Evolutionary conservation across 2,329 filamentous ascomycete genomes (phyloP).

Genomic region (Scedosporium dehoogii): DNA sequence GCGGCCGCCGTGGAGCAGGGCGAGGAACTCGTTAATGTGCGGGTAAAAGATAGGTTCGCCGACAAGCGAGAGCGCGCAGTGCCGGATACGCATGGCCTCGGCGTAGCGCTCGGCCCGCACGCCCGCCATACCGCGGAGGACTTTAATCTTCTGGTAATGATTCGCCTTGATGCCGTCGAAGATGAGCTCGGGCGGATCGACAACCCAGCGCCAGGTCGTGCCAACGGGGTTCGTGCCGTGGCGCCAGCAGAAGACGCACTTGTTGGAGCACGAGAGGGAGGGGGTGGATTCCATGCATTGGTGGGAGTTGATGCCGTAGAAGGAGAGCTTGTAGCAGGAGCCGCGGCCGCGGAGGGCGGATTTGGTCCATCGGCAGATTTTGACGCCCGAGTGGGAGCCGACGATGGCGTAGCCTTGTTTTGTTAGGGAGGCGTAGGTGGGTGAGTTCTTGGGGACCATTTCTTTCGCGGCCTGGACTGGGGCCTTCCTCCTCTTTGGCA

Average conservation of each 20-base stretch:
- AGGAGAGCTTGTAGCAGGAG: conserved; percentile 95
- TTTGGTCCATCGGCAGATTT: conserved; percentile 98
- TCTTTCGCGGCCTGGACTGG: conserved; percentile 54
- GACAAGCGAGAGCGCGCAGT: conserved; percentile 86
- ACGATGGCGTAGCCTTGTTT: conserved; percentile 97
- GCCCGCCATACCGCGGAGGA: conserved; percentile 87
- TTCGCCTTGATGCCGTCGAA: conserved; percentile 83
- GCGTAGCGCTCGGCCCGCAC: conserved; percentile 85
- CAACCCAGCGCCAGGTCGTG: conserved; percentile 93
- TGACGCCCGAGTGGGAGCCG: conserved; percentile 89
- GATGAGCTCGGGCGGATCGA: conserved; percentile 82
- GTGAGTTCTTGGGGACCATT: conserved; percentile 88
- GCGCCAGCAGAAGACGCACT: conserved; percentile 98
- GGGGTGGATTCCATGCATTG: conserved; percentile 98
- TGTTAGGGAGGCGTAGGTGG: conserved; percentile 78
- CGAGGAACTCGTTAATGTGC: conserved; percentile 86
- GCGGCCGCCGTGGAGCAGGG: conserved; percentile 70
- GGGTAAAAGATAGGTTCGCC: conserved; percentile 99
- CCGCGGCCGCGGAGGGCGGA: conserved; percentile 87
- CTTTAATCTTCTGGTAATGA: conserved; percentile 96
- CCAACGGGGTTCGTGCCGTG: conserved; percentile 96
- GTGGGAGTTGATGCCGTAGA: conserved; percentile 94
- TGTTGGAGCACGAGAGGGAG: conserved; percentile 91
- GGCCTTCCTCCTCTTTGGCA: conserved; percentile 19
- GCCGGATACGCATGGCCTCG: conserved; percentile 85